A percentile compares a stretch with the other conserved stretches of the same genome.
These are phyloP conservation scores for Trichoderma sp. DNA, from an alignment of 2,329 filamentous ascomycete genomes.

Conservation along the genomic window DNA sequence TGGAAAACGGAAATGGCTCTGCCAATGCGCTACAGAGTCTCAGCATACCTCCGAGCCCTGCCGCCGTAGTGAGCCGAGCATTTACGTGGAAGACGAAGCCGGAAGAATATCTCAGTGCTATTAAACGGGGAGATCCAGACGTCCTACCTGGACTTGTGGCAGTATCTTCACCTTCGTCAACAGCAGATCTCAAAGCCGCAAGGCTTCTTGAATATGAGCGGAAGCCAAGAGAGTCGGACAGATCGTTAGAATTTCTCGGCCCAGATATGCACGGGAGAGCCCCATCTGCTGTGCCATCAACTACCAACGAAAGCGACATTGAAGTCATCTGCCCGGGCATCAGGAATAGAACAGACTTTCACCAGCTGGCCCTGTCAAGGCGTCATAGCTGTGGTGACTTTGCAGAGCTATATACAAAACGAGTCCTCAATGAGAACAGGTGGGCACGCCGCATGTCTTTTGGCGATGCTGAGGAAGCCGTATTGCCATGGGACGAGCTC, in stretches of 20 bases:
- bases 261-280: slow-evolving; percentile 49
- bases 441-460: slow-evolving; percentile 77
- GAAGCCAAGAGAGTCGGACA: slow-evolving; percentile 32
- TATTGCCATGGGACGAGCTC: slow-evolving; percentile 66
- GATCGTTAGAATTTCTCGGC: slow-evolving; percentile 36
- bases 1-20: slow-evolving; percentile 36
- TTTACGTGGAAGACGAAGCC: slow-evolving; percentile 68
- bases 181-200: slow-evolving; percentile 30
- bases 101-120: slow-evolving; percentile 55
- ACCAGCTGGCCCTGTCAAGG: slow-evolving; percentile 57
- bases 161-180: slow-evolving; percentile 35
- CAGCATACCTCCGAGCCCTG: slow-evolving; percentile 41
- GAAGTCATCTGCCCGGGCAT: slow-evolving; percentile 10
- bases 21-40: slow-evolving; percentile 28
- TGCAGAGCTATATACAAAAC: slow-evolving; percentile 36
- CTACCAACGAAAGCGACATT: slow-evolving; percentile 52
- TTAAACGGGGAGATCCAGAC: slow-evolving; percentile 42
- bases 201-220: slow-evolving; percentile 32
- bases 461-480: slow-evolving; percentile 72
- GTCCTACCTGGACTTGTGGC: slow-evolving; percentile 32
- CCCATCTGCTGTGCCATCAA: slow-evolving; percentile 60
- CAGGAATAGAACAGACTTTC: slow-evolving; percentile 41
- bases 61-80: slow-evolving; percentile 46
- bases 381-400: slow-evolving; percentile 60
- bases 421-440: slow-evolving; percentile 55